These are phyloP conservation scores for Aureobasidium musti DNA, from an alignment of 2,329 filamentous ascomycete species.

Conservation along the genomic window DNA sequence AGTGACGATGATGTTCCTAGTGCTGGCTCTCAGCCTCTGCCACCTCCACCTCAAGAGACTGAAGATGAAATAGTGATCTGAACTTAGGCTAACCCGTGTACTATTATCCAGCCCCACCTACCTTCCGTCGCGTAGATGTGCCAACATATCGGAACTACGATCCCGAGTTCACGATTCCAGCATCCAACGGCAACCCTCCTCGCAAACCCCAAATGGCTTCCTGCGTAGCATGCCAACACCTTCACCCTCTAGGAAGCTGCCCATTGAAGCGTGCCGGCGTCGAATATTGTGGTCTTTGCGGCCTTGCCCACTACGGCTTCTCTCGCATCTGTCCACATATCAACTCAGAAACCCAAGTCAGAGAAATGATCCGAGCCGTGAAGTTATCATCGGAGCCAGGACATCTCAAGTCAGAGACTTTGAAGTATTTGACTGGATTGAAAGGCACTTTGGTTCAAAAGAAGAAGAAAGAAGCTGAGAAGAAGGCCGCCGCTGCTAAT, in stretches of 20 bases:
- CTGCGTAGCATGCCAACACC: conserved; percentile 58
- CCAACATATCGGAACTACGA: conserved; percentile 29
- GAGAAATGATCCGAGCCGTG: conserved; percentile 64
- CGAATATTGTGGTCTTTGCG: conserved; percentile 66
- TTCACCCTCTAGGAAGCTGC: conserved; percentile 62
- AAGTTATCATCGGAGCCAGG: conserved; percentile 59
- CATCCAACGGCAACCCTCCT: conserved; percentile 15
- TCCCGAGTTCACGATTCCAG: conserved; percentile 26
- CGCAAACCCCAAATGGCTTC: conserved; percentile 33
- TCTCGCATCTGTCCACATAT: conserved; percentile 63
- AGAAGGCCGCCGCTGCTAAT: conserved; percentile 9
- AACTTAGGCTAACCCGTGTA: conserved; percentile 14
- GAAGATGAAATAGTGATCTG: conserved; percentile 13
- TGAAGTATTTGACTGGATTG: conserved; percentile 59
- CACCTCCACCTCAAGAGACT: background rate
- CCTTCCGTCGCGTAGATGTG: conserved; percentile 34
- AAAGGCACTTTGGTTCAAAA: conserved; percentile 58
- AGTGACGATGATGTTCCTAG: conserved; percentile 7
- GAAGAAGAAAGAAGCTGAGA: conserved; percentile 45
- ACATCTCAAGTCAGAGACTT: conserved; percentile 56
- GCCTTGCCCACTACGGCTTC: conserved; percentile 61
- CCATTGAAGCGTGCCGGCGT: conserved; percentile 60
- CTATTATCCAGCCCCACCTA: conserved; percentile 9
- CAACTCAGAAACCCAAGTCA: conserved; percentile 62
- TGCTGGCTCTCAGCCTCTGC: background rate